Percentiles rank a stretch among this genome's conserved stretches.
phyloP scores from a whole-genome alignment of 2,329 filamentous ascomycete species.

The Neospermospora avenae region DNA sequence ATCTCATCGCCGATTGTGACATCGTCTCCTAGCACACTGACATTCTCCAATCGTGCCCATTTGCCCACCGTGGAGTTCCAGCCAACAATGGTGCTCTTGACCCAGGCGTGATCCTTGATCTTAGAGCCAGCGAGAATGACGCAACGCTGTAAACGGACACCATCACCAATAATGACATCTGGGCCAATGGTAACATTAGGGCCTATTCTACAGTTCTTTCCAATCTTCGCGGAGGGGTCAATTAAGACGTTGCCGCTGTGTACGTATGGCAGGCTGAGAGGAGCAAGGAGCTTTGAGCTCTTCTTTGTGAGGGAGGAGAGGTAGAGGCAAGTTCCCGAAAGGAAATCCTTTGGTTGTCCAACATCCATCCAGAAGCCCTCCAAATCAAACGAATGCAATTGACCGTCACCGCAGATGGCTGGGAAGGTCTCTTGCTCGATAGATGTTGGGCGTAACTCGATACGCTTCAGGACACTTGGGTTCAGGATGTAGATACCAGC shows the following conservation, averaged over 20 bases:
- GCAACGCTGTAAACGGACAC: constrained; percentile 88
- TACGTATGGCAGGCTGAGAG: constrained; percentile 73
- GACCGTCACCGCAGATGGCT: constrained; percentile 81
- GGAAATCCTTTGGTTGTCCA: constrained; percentile 97
- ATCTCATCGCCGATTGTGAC: constrained; percentile 98
- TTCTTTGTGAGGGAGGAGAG: constrained; percentile 90
- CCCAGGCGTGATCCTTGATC: constrained; percentile 98
- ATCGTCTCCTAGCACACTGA: constrained; percentile 95
- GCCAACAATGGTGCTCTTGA: constrained; percentile 97
- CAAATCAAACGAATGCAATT: constrained; percentile 93
- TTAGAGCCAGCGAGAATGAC: constrained; percentile 86
- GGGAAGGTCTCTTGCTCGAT: constrained; percentile 99
- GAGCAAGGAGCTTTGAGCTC: constrained; percentile 77
- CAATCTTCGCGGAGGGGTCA: constrained; percentile 90
- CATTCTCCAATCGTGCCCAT: constrained; percentile 96
- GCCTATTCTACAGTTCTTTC: constrained; percentile 96
- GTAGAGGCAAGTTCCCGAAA: constrained; percentile 93
- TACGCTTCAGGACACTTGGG: constrained; percentile 83
- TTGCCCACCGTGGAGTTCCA: constrained; percentile 96
- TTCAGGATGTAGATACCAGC: constrained; percentile 98
- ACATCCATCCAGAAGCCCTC: constrained; percentile 99
- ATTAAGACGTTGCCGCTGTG: constrained; percentile 95
- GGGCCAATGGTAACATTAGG: constrained; percentile 96
- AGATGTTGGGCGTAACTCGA: constrained; percentile 92
- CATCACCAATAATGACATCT: constrained; percentile 87